Evolutionary conservation across 306 rosid genomes (phyloP), one percentile per base, ranked within the genome.

Genomic region (Phaseolus lunatus): DNA sequence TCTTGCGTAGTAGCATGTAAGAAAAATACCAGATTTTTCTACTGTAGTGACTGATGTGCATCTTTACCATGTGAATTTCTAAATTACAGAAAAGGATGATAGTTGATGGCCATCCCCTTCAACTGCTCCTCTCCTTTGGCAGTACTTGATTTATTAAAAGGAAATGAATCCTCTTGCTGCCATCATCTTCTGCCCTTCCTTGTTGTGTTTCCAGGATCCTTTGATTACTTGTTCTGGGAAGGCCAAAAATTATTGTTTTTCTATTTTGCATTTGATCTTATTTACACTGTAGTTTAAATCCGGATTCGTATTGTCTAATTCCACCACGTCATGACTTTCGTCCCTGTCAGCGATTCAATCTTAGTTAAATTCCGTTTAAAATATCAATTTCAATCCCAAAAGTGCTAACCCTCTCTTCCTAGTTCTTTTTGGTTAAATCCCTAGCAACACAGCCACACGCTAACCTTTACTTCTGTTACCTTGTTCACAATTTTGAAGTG

Each of bases 1-100:
- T 59, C 77, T 56, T 48, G 14, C 23, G 52, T 61, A 5, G n/a
- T 18, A 59, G 64, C 70, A 54, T 70, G 53, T 65, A 20, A 49
- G 41, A 48, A 33, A 48, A 64, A 19, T 1, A 43, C 39, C 57
- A 43, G n/a, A 39, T 53, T 52, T 53, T 53, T 75, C 43, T 69
- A 56, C n/a, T 69, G n/a, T 33, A 82, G 33, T 4, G 22, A 19
- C 69, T 45, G 47, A 7, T 44, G 75, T 20, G 53, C 50, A 44
- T 53, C 27, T 37, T 53, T 62, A 39, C 18, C 59, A 24, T 19
- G 5, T 35, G 2, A 58, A 52, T 48, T 68, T 70, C 7, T 44
- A 7, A 63, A 44, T 69, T 57, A n/a, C 59, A 15, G 15, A 26
- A 19, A 47, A 39, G 67, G 16, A 53, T 70, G 29, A 68, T 43